These are phyloP conservation scores for Astrothelium macrocarpum DNA, from an alignment of 495 filamentous ascomycete genomes.

Conservation along the genomic window DNA sequence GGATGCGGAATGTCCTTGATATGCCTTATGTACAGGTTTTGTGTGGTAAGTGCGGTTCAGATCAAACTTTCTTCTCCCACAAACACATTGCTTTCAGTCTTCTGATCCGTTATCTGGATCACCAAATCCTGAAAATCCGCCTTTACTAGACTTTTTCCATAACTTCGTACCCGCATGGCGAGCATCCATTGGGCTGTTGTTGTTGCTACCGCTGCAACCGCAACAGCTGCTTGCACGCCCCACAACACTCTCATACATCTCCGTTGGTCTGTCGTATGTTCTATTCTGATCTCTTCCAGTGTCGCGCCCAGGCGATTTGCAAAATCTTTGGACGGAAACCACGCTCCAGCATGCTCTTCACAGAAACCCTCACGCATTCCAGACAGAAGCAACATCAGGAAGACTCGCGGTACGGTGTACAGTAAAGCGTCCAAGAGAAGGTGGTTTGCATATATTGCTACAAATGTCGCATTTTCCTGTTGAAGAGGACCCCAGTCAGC, in stretches of 20 bases:
- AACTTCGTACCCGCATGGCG: constrained; percentile 11
- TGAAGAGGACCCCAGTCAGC: background rate
- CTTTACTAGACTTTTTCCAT: constrained; percentile 2
- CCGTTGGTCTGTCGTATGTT: background rate
- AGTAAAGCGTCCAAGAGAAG: constrained; percentile 13
- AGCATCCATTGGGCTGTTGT: constrained; percentile 21
- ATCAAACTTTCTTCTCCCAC: background rate
- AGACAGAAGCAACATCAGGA: constrained; percentile 2
- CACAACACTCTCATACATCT: constrained; percentile 4
- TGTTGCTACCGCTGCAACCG: constrained; percentile 6
- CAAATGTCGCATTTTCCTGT: background rate
- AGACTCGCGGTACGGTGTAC: constrained; percentile 4
- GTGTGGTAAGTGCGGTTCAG: no score
- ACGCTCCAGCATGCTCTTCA: background rate
- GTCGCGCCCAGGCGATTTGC: background rate
- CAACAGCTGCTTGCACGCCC: constrained; percentile 9
- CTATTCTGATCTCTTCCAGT: background rate
- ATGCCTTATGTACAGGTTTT: no score
- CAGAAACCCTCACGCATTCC: background rate
- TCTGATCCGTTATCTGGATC: background rate
- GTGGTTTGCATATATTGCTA: constrained; percentile 11
- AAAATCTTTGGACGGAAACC: background rate
- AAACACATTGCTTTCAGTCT: background rate
- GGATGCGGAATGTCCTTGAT: no score
- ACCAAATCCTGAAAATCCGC: background rate